Conservation (phyloP, 371 early-diverging fungal genomes). For the Mortierella sp. region DNA sequence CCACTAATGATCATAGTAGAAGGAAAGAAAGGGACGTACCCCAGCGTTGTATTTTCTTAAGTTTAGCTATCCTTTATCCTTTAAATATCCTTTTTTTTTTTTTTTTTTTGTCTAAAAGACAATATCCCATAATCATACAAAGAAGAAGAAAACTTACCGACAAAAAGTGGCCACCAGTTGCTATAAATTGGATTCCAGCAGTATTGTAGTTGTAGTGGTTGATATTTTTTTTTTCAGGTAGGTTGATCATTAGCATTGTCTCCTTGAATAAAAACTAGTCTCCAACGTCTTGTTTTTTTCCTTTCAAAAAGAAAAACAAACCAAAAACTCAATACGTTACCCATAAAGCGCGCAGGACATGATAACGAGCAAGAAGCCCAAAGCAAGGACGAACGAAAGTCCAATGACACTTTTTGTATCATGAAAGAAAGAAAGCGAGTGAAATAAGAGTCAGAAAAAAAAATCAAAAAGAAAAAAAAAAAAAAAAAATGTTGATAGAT, state of each 20-base stretch:
- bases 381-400: conserved; percentile 86
- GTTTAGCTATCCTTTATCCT: conserved; percentile 1
- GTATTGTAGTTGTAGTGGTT: background rate
- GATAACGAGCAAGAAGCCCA: conserved; percentile 90
- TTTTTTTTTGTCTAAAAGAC: background rate
- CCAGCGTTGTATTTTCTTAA: background rate
- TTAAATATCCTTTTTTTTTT: no score
- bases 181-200: conserved; percentile 49
- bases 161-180: conserved; percentile 94
- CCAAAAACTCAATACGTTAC: conserved; percentile 55
- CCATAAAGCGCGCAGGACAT: conserved; percentile 92
- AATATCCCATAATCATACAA: background rate
- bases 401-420: conserved; percentile 83
- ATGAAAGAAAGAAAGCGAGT: no score
- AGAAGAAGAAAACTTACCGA: conserved; percentile 58
- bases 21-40: background rate
- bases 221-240: no score
- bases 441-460: no score
- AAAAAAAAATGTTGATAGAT: no score
- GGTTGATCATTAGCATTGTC: background rate
- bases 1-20: conserved; percentile 56
- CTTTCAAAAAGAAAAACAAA: background rate
- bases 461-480: no score
- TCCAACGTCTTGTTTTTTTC: background rate
- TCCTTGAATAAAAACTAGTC: background rate